Evolutionary conservation across 176 grass and related monocot genomes (phyloP).

Genomic region (Neostapfia colusana): DNA sequence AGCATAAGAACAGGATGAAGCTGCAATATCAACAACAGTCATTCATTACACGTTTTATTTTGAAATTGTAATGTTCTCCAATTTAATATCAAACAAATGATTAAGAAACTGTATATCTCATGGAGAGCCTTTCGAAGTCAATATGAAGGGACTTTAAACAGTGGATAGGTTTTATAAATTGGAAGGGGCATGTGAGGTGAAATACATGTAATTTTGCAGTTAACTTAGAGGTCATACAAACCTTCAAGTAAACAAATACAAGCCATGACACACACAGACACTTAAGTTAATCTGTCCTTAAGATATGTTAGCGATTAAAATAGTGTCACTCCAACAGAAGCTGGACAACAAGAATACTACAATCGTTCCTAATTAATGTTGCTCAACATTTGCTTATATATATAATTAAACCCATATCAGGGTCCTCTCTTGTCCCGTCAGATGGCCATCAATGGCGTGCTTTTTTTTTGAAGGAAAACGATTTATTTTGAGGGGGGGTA

Average conservation of each 20-base stretch:
- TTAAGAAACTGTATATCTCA: neutral
- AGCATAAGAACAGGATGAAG: constrained; percentile 95
- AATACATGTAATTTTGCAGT: neutral
- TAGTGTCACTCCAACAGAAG: neutral
- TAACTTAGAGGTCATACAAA: neutral
- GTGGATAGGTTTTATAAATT: neutral
- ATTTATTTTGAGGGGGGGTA: too few species aligned
- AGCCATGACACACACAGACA: neutral
- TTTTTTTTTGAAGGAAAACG: too few species aligned
- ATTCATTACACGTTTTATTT: neutral
- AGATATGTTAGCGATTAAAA: neutral
- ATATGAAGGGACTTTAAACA: neutral
- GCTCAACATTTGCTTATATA: neutral
- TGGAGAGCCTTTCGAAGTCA: neutral
- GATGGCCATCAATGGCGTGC: too few species aligned
- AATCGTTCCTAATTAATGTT: neutral
- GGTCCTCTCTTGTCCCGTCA: neutral
- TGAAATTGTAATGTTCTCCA: neutral
- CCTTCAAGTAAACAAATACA: neutral
- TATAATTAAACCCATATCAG: neutral
- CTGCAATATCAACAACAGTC: constrained; percentile 44
- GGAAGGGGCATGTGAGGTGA: neutral
- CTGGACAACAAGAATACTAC: neutral
- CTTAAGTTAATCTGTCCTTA: neutral
- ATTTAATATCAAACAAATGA: neutral